Evolutionary conservation across 2,329 filamentous ascomycete species (phyloP).

Genomic region (Penicillium sp.): DNA sequence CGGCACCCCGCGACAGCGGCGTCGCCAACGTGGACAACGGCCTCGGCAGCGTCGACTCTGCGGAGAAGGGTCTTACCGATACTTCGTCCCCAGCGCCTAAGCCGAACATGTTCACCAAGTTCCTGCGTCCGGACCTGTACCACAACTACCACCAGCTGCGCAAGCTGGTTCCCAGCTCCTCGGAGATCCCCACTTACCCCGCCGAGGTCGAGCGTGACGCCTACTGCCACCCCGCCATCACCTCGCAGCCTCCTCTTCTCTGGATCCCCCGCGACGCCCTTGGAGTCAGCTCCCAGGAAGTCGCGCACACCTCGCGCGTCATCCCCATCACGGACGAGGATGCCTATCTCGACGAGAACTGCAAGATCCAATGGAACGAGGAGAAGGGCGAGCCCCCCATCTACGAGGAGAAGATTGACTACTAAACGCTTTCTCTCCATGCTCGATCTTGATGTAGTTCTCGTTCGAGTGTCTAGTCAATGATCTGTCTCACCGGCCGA

Average conservation of each 20-base stretch:
- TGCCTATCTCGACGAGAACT: slow-evolving; percentile 69
- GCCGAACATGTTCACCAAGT: slow-evolving; percentile 48
- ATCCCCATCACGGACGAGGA: slow-evolving; percentile 81
- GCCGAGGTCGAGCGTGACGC: slow-evolving; percentile 64
- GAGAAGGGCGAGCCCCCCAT: slow-evolving; percentile 59
- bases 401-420: slow-evolving; percentile 57
- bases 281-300: slow-evolving; percentile 75
- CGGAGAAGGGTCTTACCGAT: slow-evolving; percentile 38
- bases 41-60: slow-evolving; percentile 34
- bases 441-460: neutral
- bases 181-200: slow-evolving; percentile 59
- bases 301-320: slow-evolving; percentile 67
- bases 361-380: slow-evolving; percentile 60
- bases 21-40: slow-evolving; percentile 32
- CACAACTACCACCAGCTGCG: slow-evolving; percentile 71
- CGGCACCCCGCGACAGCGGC: slow-evolving; percentile 22
- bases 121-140: slow-evolving; percentile 76
- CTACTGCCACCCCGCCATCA: slow-evolving; percentile 72
- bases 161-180: slow-evolving; percentile 61
- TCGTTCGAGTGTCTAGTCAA: neutral
- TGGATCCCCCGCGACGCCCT: slow-evolving; percentile 79
- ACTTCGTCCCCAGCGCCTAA: slow-evolving; percentile 30
- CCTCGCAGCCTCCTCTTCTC: slow-evolving; percentile 63
- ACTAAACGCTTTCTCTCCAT: slow-evolving; percentile 34
- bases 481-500: neutral